phyloP scores from a whole-genome alignment of 2,329 filamentous ascomycete species.

The Cordyceps farinosa region DNA sequence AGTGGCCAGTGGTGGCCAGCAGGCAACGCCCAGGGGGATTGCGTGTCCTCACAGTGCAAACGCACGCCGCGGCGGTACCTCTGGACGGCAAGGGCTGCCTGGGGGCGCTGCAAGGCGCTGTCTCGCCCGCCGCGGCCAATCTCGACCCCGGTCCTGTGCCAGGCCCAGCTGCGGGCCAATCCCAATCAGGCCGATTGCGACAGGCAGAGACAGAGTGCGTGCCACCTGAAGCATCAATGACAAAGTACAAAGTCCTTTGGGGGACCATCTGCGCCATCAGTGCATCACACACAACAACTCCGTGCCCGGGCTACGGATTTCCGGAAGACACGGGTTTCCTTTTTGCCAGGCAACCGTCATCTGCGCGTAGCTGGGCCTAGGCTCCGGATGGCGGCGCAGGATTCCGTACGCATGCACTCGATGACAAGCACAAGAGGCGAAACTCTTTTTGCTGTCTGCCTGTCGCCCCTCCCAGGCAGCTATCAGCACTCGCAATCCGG shows the following conservation, averaged over 20 bases:
- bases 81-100: background rate
- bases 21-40: background rate
- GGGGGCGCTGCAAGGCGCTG: background rate
- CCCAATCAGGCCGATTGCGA: slow-evolving; percentile 8
- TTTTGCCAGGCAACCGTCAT: background rate
- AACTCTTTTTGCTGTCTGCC: background rate
- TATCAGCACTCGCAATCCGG: background rate
- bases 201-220: slow-evolving; percentile 15
- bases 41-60: background rate
- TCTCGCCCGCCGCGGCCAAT: background rate
- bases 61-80: no score
- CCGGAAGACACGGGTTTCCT: slow-evolving; percentile 1
- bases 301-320: background rate
- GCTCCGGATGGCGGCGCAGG: no score
- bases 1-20: background rate
- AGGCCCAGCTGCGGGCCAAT: background rate
- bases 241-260: no score
- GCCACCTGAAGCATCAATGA: slow-evolving; percentile 12
- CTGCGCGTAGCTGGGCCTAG: background rate
- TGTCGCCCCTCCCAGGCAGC: background rate
- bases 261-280: background rate
- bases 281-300: background rate
- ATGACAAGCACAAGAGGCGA: background rate
- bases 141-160: slow-evolving; percentile 7
- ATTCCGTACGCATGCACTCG: background rate